These are phyloP conservation scores for Petasospora fabianii DNA, from an alignment of 1,139 yeast species.

Conservation along the genomic window DNA sequence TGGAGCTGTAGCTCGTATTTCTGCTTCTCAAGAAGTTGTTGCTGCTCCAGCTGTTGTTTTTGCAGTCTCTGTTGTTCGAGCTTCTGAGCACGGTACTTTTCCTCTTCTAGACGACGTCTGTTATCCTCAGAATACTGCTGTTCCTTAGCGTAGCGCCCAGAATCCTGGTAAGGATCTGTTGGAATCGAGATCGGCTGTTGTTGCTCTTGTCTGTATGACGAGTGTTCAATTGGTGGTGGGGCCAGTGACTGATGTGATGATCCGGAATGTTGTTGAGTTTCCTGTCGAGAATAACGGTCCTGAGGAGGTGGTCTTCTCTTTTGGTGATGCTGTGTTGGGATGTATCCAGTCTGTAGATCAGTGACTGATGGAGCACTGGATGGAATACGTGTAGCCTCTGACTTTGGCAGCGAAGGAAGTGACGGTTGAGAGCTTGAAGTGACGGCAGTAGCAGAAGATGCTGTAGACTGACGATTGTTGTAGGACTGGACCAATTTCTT, in stretches of 20 bases:
- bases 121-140: constrained; percentile 7
- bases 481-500: constrained; percentile 23
- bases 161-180: background rate
- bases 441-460: constrained; percentile 27
- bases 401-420: constrained; percentile 3
- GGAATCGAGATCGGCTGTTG: background rate
- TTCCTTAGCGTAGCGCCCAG: background rate
- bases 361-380: constrained; percentile 4
- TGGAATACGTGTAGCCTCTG: constrained; percentile 5
- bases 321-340: constrained; percentile 17
- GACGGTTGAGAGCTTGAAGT: constrained; percentile 9
- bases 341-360: constrained; percentile 3
- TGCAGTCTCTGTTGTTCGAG: constrained; percentile 11
- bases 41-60: constrained; percentile 18
- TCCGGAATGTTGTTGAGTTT: background rate
- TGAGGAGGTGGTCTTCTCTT: constrained; percentile 16
- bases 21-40: too few species aligned
- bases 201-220: background rate
- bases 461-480: constrained; percentile 23
- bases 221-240: constrained; percentile 13
- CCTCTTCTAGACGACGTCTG: constrained; percentile 31
- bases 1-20: constrained; percentile 23
- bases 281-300: constrained; percentile 2
- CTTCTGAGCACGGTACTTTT: constrained; percentile 1
- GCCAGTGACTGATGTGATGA: constrained; percentile 6